Evolutionary conservation across 441 rosid genomes (phyloP), one percentile per base, ranked within the genome.

Genomic region (Populus trichocarpa): DNA sequence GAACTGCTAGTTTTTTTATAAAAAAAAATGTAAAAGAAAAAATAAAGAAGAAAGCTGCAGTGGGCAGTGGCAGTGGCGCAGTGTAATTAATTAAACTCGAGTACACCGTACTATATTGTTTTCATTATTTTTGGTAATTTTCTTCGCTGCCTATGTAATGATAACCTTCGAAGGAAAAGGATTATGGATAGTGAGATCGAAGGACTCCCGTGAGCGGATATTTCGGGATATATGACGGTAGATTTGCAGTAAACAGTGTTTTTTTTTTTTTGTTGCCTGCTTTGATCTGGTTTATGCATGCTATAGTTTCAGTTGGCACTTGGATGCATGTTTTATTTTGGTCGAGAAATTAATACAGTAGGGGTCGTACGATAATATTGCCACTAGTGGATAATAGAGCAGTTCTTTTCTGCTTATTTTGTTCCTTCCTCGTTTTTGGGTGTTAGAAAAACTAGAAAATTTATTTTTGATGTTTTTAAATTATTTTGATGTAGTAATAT

Each of bases 121-220:
- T 73, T 59, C 22, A 16, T 23, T 61, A 1, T 61, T 6, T 61
- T 16, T 16, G 22, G 66, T 16, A 5, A 14, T 50, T 50, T 50
- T 16, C 57, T 14, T 50, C 18, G 18, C 57, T 50, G 57, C 57
- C 6, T 5, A 5, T 50, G 57, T 14, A 35, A 35, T 35, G 38
- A 35, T 35, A 35, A 7, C 38, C 38, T 35, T 35, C 38, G 38
- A 35, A 6, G 66, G 66, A 67, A 70, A 38, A 61, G 26, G 59
- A 12, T 32, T 38, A 12, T 7, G 16, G 14, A 10, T 8, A 13
- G 12, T 69, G n/a, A 75, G 38, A 13, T 6, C 13, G 66, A 65
- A 75, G 64, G 9, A 63, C 40, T 72, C 72, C 79, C 84, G 84
- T 78, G 82, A 80, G 67, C 78, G 78, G 85, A 82, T 82, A 82